Evolutionary conservation across 2,329 filamentous ascomycete species (phyloP).

Genomic region (Fusarium virguliforme): DNA sequence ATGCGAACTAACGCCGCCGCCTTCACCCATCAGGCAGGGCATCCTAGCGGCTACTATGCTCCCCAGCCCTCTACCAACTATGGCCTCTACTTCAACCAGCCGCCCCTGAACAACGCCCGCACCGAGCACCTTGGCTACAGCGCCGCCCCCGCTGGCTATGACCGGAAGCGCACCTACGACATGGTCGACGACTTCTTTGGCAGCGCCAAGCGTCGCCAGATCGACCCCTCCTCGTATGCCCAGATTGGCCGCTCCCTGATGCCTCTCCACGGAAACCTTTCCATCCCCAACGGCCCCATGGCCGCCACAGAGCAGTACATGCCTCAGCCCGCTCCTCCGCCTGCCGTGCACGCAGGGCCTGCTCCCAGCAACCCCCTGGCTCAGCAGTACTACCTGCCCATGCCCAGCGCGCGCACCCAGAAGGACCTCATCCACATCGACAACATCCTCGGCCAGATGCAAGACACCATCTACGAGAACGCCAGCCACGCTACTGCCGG

Average conservation of each 20-base stretch:
- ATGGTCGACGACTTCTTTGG: slow-evolving; percentile 95
- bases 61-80: slow-evolving; percentile 71
- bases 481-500: slow-evolving; percentile 86
- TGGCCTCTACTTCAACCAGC: slow-evolving; percentile 85
- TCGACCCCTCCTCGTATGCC: slow-evolving; percentile 90
- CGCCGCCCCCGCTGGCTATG: slow-evolving; percentile 70
- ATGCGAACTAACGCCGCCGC: slow-evolving; percentile 71
- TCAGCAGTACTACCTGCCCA: slow-evolving; percentile 90
- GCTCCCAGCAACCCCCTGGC: slow-evolving; percentile 67
- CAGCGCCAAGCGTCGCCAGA: slow-evolving; percentile 90
- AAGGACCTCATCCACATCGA: slow-evolving; percentile 95
- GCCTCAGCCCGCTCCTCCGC: slow-evolving; percentile 59
- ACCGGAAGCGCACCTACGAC: slow-evolving; percentile 88
- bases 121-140: slow-evolving; percentile 77
- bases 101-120: slow-evolving; percentile 69
- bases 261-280: slow-evolving; percentile 82
- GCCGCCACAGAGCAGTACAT: slow-evolving; percentile 70
- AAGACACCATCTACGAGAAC: slow-evolving; percentile 95
- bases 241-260: slow-evolving; percentile 92
- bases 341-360: slow-evolving; percentile 69
- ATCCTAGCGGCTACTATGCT: slow-evolving; percentile 70
- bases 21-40: slow-evolving; percentile 72
- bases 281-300: slow-evolving; percentile 69
- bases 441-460: slow-evolving; percentile 95
- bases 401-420: slow-evolving; percentile 92